Conservation (phyloP, 495 filamentous ascomycete genomes). For the Saxophila tyrrhenica region DNA sequence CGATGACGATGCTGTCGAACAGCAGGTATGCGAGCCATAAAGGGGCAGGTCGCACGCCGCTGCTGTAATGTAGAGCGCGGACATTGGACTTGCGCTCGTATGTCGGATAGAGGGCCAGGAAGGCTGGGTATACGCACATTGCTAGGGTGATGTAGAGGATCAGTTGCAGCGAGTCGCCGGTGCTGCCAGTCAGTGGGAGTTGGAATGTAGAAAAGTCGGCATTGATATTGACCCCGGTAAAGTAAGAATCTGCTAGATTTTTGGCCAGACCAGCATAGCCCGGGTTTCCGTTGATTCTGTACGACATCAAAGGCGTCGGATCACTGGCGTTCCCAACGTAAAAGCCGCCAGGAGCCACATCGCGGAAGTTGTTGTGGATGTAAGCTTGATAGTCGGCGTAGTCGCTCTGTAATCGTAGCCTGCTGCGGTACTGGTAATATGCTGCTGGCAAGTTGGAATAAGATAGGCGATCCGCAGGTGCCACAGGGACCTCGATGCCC, state of each 20-base stretch:
- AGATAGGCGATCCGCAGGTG: conserved; percentile 45
- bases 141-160: conserved; percentile 67
- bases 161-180: conserved; percentile 64
- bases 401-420: conserved; percentile 49
- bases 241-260: conserved; percentile 55
- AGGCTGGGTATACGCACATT: conserved; percentile 63
- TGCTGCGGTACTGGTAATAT: neutral
- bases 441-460: conserved; percentile 22
- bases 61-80: conserved; percentile 74
- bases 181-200: conserved; percentile 48
- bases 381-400: conserved; percentile 55
- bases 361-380: conserved; percentile 46
- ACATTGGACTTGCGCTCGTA: conserved; percentile 65
- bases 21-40: conserved; percentile 50
- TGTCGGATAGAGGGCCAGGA: conserved; percentile 83
- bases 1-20: conserved; percentile 65
- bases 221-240: conserved; percentile 54
- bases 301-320: conserved; percentile 44
- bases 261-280: conserved; percentile 44
- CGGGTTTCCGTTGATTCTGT: conserved; percentile 11
- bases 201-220: conserved; percentile 60
- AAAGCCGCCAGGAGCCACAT: conserved; percentile 64
- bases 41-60: conserved; percentile 28
- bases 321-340: conserved; percentile 53
- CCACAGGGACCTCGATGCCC: conserved; percentile 38